These are phyloP conservation scores for Castanea crenata DNA, from an alignment of 306 rosid species.

Conservation along the genomic window DNA sequence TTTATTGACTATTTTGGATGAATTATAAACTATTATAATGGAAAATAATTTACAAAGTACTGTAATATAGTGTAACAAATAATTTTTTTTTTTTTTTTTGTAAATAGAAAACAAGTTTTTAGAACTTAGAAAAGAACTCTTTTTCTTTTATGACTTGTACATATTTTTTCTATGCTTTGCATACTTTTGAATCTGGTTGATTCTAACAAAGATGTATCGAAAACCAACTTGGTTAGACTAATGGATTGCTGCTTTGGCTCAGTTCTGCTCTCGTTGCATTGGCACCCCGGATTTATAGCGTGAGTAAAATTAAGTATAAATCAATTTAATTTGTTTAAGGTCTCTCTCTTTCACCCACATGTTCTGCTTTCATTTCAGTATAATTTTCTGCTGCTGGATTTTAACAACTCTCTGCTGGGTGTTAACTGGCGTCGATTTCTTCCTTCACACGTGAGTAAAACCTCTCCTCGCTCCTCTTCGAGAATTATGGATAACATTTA, in stretches of 20 bases:
- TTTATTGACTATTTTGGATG: neutral
- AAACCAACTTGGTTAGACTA: constrained; percentile 19
- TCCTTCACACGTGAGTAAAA: constrained; percentile 55
- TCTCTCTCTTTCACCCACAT: neutral
- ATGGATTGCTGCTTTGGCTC: constrained; percentile 38
- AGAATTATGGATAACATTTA: neutral
- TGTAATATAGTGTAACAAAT: too few species aligned
- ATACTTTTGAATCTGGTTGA: neutral
- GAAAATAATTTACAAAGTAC: too few species aligned
- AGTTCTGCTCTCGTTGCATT: constrained; percentile 53
- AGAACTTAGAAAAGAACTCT: too few species aligned
- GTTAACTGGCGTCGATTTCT: constrained; percentile 68
- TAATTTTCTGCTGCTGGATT: constrained; percentile 63
- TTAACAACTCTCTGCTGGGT: constrained; percentile 59
- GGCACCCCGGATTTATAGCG: constrained; percentile 74
- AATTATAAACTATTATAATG: neutral
- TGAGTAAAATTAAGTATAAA: constrained; percentile 20
- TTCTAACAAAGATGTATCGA: neutral
- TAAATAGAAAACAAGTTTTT: too few species aligned
- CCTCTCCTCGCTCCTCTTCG: neutral
- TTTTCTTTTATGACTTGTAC: neutral
- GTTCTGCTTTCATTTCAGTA: constrained; percentile 38
- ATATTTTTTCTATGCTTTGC: neutral
- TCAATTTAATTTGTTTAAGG: neutral
- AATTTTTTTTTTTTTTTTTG: too few species aligned